These are phyloP conservation scores for Colletotrichum liriopes DNA, from an alignment of 2,329 filamentous ascomycete species.

Conservation along the genomic window DNA sequence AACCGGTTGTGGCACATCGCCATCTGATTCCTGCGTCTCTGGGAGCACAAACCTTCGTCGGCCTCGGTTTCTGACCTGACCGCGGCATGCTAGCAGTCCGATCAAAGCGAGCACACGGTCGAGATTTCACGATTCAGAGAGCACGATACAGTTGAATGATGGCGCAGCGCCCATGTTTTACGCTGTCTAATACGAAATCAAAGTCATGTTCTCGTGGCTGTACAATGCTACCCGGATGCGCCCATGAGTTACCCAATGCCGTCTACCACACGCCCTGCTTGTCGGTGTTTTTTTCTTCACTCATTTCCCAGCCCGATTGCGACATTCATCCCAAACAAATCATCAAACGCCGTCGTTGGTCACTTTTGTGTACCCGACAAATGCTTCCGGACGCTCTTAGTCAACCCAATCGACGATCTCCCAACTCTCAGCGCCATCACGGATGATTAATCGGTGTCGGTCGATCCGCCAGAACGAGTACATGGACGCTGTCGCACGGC, in stretches of 20 bases:
- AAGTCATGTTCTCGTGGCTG: constrained; percentile 16
- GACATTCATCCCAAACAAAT: constrained; percentile 24
- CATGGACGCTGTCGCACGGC: constrained; percentile 73
- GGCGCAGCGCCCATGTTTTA: constrained; percentile 9
- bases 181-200: constrained; percentile 15
- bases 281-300: constrained; percentile 16
- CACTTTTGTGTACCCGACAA: constrained; percentile 15
- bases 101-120: not conserved
- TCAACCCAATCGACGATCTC: constrained; percentile 72
- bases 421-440: constrained; percentile 76
- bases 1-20: not conserved
- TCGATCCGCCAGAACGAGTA: constrained; percentile 80
- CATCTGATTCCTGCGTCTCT: not conserved
- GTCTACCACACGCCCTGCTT: constrained; percentile 9
- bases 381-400: constrained; percentile 32
- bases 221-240: constrained; percentile 29
- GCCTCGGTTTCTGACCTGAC: not conserved
- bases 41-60: not conserved
- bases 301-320: constrained; percentile 35
- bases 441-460: constrained; percentile 78
- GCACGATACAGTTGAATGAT: not conserved
- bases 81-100: not conserved
- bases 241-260: constrained; percentile 15
- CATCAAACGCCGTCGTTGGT: constrained; percentile 30
- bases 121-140: not conserved